Base-by-base conservation (phyloP, 1,284 basidiomycete genomes). In the Cutaneotrichosporon curvatum region DNA sequence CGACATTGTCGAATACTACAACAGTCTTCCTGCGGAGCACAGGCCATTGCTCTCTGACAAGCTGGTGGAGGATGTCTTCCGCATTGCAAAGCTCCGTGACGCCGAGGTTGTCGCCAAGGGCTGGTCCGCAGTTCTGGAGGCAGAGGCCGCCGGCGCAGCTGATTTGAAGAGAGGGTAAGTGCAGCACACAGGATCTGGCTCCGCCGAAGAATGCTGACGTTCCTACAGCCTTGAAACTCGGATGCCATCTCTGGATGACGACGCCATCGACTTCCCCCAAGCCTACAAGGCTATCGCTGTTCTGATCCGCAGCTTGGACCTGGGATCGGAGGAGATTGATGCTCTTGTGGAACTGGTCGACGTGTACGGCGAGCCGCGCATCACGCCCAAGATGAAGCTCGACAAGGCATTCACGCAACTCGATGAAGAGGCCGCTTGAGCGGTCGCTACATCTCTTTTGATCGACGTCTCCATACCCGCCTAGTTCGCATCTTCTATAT, bases 81-180 rank as follows among this genome's bases (percentile, higher is more conserved):
- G 89, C 71, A 85, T 94, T 70, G 79, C 82, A 59, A 95, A 92
- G 74, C 79, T 84, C 67, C 78, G 80, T n/a, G 87, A 90, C 55
- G 87, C 87, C 28, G 75, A 81, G 61, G 75, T 90, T 35, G 83
- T 92, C 12, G 79, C 81, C 6, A 62, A 60, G 45, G 68, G 67
- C 62, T 71, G 72, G 19, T 78, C 76, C 36, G 79, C 76, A 6
- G 72, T 75, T 28, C 44, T 75, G 71, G 58, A 83, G 78, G 73
- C 76, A 73, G 53, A 72, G 78, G 50, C 81, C 75, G 65, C 76
- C 2, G 53, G 78, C 1, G 43, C 74, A 0, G 77, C 77, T 12
- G 71, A 78, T 7, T 80, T 89, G 61, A 83, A 82, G 67, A 75
- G 61, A 35, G 64, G 66, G 79, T 72, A 33, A 56, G 68, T 65